These are phyloP conservation scores for Lasiosphaeria ovina DNA, from an alignment of 495 filamentous ascomycete species.

Conservation along the genomic window DNA sequence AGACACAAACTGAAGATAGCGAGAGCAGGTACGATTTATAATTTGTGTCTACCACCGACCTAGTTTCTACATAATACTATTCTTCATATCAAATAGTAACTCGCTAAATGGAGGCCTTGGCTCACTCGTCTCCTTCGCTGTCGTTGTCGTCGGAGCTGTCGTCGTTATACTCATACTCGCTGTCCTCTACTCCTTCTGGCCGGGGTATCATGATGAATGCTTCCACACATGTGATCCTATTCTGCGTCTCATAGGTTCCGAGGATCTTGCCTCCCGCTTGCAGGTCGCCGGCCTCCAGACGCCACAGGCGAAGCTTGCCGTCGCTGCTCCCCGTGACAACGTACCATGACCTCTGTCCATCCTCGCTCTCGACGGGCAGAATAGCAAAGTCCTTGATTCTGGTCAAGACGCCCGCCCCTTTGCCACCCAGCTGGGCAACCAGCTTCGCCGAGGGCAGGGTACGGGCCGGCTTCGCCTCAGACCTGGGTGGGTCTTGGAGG, in stretches of 20 bases:
- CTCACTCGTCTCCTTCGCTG: constrained; percentile 46
- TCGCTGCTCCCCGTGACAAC: constrained; percentile 81
- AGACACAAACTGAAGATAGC: too few species aligned
- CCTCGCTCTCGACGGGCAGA: constrained; percentile 45
- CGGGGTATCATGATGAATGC: constrained; percentile 79
- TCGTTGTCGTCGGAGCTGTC: constrained; percentile 40
- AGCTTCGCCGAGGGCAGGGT: constrained; percentile 50
- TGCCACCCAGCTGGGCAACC: constrained; percentile 78
- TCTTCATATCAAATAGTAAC: neutral
- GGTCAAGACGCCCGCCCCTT: constrained; percentile 58
- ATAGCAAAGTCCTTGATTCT: constrained; percentile 88
- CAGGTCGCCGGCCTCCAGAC: constrained; percentile 46
- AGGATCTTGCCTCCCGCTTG: constrained; percentile 48
- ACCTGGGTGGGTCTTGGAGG: constrained; percentile 24
- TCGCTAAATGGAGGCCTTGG: constrained; percentile 21
- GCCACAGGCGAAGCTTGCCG: constrained; percentile 76
- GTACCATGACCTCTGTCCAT: constrained; percentile 45
- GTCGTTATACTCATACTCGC: constrained; percentile 46
- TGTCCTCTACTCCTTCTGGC: constrained; percentile 46
- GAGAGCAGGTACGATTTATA: too few species aligned
- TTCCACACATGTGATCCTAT: constrained; percentile 84
- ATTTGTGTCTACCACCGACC: too few species aligned
- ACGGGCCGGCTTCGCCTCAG: constrained; percentile 15
- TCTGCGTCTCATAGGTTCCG: constrained; percentile 77
- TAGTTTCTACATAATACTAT: too few species aligned